Base-by-base conservation (phyloP, 371 early-diverging fungal genomes). In the Mucor indicus region DNA sequence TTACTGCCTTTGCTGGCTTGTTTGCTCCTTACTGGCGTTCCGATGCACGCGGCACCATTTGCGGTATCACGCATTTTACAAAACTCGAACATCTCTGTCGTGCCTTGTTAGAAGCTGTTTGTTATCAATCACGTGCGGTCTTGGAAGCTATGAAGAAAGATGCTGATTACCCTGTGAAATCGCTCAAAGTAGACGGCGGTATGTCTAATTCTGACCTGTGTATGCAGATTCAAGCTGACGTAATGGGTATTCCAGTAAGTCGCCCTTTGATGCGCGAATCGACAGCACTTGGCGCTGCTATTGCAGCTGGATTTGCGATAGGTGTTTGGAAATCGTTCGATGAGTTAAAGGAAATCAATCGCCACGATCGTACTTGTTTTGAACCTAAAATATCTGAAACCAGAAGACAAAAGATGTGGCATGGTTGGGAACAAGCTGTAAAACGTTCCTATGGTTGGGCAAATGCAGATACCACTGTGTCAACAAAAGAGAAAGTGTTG, bases 11-110 rank as follows among this genome's bases (percentile, higher is more conserved):
- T 61, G 81, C 85, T 20, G 96, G 98, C 0, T 79, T 96, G 19
- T 95, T 92, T 77, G 95, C 98, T 2, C 98, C 96, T 5, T 90
- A 96, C 67, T 96, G 96, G 98, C 78, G 91, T 16, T 81, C 84
- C 38, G 95, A 95, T 69, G 96, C 94, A 2, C 84, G 93, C 16
- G 96, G 96, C 15, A 79, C 84, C 37, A 86, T 97, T 35, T 80
- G 90, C 48, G 98, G 98, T 5, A 62, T 98, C 45, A 93, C 96
- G 0, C 90, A 90, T 52, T 92, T 79, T 57, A 89, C 95, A 1
- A 92, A 77, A 37, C 83, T 85, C 39, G 75, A 81, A 22, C 96
- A 98, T 62, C 76, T 98, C 38, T 81, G 84, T 19, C 75, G 96
- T n/a, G 96, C 96, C 1, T 86, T 90, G 6, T 76, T 96, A 0